Evolutionary conservation across 345 rosid species (phyloP).

Genomic region (Stellera chamaejasme): DNA sequence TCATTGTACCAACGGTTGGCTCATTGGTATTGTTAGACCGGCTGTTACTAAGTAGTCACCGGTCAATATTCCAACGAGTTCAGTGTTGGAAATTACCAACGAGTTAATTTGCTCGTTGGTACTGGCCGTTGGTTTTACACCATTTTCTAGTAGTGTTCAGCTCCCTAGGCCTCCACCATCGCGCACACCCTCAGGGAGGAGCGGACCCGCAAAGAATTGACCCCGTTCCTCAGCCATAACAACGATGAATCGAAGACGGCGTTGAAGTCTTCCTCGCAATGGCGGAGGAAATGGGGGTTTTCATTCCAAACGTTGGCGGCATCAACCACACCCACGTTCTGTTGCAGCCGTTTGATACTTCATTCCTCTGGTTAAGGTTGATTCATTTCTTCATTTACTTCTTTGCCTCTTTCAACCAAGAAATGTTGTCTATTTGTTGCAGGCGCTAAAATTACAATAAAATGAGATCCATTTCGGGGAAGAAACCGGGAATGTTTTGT

Average conservation of each 20-base stretch:
- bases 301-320: conserved; percentile 74
- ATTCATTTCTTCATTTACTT: background rate
- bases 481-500: background rate
- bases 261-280: conserved; percentile 75
- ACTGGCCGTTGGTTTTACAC: too few relatives aligned
- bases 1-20: too few relatives aligned
- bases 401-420: background rate
- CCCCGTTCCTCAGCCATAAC: conserved; percentile 64
- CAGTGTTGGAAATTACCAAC: too few relatives aligned
- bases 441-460: background rate
- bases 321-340: conserved; percentile 55
- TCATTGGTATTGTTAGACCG: too few relatives aligned
- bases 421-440: background rate
- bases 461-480: background rate
- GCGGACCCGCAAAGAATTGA: conserved; percentile 65
- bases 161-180: conserved; percentile 29
- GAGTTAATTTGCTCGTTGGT: too few relatives aligned
- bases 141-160: too few relatives aligned
- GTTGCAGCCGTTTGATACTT: conserved; percentile 63
- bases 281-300: conserved; percentile 76
- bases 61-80: too few relatives aligned
- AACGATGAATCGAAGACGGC: conserved; percentile 46
- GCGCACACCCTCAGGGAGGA: conserved; percentile 81
- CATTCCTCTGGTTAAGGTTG: conserved; percentile 56
- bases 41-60: too few relatives aligned